A percentile compares a stretch with the other conserved stretches of the same genome.
Evolutionary conservation across 2,329 filamentous ascomycete genomes (phyloP).

Genomic region (Exophiala spinifera): DNA sequence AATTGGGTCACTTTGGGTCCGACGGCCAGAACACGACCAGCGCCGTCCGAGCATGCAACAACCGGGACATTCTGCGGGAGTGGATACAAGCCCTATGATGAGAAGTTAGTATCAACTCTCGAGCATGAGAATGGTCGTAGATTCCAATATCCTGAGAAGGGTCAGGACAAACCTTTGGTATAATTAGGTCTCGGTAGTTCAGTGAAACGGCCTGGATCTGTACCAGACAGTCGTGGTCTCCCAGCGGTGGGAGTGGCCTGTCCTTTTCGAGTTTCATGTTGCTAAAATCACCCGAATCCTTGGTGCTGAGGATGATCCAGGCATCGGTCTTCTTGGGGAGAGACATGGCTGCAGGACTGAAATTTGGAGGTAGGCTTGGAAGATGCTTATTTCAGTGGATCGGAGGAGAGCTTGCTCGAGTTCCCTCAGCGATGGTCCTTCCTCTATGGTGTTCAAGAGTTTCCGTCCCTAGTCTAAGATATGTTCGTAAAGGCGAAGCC

Average conservation of each 20-base stretch:
- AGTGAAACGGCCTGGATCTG: slow-evolving; percentile 54
- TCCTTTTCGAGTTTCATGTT: slow-evolving; percentile 46
- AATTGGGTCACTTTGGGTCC: slow-evolving; percentile 57
- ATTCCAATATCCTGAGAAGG: no score
- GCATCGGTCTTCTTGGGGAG: slow-evolving; percentile 19
- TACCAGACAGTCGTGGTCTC: slow-evolving; percentile 70
- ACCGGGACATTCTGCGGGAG: slow-evolving; percentile 45
- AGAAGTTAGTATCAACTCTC: no score
- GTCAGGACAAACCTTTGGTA: slow-evolving; percentile 39
- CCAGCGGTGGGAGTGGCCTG: slow-evolving; percentile 56
- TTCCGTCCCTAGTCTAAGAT: no score
- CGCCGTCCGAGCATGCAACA: slow-evolving; percentile 41
- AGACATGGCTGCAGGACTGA: slow-evolving; percentile 4
- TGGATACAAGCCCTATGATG: slow-evolving; percentile 49
- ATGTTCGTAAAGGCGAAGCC: no score
- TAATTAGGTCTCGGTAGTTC: slow-evolving; percentile 51
- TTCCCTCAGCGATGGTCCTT: no score
- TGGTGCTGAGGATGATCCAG: slow-evolving; percentile 13
- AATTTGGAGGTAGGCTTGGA: no score
- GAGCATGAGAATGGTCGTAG: no score
- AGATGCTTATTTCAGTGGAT: no score
- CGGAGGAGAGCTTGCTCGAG: no score
- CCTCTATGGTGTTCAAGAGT: no score
- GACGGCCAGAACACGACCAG: slow-evolving; percentile 49
- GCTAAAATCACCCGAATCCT: slow-evolving; percentile 4